phyloP scores from a whole-genome alignment of 768 basidiomycete species.

The Mycena kentingensis region DNA sequence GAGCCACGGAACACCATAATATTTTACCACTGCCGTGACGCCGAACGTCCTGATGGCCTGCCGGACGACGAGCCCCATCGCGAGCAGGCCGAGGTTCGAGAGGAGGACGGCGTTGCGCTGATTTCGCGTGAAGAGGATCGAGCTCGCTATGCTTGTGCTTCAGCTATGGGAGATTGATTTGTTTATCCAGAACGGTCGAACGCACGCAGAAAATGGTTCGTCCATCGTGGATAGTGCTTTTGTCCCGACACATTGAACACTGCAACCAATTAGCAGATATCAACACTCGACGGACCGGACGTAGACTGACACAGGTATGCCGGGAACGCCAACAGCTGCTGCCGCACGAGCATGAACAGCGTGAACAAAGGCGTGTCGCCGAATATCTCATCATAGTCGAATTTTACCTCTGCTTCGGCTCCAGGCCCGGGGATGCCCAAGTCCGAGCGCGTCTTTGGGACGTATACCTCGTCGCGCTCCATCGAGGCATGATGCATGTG shows the following conservation, averaged over 20 bases:
- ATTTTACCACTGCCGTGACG: conserved; percentile 25
- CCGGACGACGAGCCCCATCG: conserved; percentile 28
- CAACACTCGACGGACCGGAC: not conserved
- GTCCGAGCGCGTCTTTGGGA: conserved; percentile 61
- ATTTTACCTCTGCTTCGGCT: conserved; percentile 33
- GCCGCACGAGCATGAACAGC: conserved; percentile 39
- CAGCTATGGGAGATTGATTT: not conserved
- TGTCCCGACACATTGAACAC: conserved; percentile 43
- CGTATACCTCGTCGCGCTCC: conserved; percentile 60
- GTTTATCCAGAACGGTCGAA: not conserved
- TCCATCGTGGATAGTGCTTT: conserved; percentile 39
- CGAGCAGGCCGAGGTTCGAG: conserved; percentile 40
- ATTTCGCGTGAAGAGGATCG: conserved; percentile 37
- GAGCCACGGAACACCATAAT: conserved; percentile 27
- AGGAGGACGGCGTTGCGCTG: conserved; percentile 38
- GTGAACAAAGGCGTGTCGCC: conserved; percentile 48
- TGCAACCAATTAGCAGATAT: conserved; percentile 22
- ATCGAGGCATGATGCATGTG: conserved; percentile 54
- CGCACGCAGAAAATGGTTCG: conserved; percentile 43
- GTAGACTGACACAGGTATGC: conserved; percentile 41
- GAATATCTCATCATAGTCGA: conserved; percentile 36
- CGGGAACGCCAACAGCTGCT: conserved; percentile 46
- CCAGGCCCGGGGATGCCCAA: conserved; percentile 55
- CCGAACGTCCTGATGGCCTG: conserved; percentile 31
- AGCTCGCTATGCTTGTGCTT: conserved; percentile 40